Conservation (phyloP, 331 rosid species). For the Acacia concinna region DNA sequence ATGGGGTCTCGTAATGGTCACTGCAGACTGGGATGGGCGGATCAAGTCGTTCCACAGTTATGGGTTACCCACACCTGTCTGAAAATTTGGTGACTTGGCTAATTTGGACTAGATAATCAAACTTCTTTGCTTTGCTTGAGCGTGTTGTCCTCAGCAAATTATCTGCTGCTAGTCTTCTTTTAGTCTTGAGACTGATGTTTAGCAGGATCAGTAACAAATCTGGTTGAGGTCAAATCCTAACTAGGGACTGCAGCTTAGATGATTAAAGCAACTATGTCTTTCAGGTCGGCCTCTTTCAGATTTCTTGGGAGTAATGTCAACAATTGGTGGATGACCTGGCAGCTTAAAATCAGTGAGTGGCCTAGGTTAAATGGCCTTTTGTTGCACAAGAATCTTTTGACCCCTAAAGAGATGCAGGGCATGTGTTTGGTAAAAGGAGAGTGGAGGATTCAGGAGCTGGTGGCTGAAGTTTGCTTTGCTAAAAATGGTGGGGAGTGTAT, state of each 20-base stretch:
- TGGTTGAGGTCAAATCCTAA: slow-evolving; percentile 14
- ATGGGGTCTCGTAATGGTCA: slow-evolving; percentile 73
- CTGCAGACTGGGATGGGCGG: slow-evolving; percentile 79
- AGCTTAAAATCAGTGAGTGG: slow-evolving; percentile 37
- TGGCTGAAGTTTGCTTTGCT: slow-evolving; percentile 40
- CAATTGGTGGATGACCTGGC: slow-evolving; percentile 30
- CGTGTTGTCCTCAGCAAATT: slow-evolving; percentile 28
- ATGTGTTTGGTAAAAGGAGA: slow-evolving; percentile 36
- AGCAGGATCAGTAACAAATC: slow-evolving; percentile 30
- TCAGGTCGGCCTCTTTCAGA: slow-evolving; percentile 23
- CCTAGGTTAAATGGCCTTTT: slow-evolving; percentile 19
- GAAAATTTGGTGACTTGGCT: slow-evolving; percentile 34
- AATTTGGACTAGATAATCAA: slow-evolving; percentile 18
- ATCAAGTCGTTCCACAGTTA: slow-evolving; percentile 66
- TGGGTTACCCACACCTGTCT: slow-evolving; percentile 54
- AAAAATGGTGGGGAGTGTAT: slow-evolving; percentile 47
- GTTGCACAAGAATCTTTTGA: slow-evolving; percentile 20
- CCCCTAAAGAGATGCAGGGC: slow-evolving; percentile 35
- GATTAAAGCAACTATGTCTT: slow-evolving; percentile 21
- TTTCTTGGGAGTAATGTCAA: slow-evolving; percentile 20
- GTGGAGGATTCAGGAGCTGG: slow-evolving; percentile 39
- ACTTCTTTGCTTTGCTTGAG: slow-evolving; percentile 27
- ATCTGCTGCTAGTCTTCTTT: slow-evolving; percentile 21
- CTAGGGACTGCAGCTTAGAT: slow-evolving; percentile 26
- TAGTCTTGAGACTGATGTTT: slow-evolving; percentile 21